Evolutionary conservation across 805 yeast genomes (phyloP).

Genomic region (Cyberlindnera amylophila): DNA sequence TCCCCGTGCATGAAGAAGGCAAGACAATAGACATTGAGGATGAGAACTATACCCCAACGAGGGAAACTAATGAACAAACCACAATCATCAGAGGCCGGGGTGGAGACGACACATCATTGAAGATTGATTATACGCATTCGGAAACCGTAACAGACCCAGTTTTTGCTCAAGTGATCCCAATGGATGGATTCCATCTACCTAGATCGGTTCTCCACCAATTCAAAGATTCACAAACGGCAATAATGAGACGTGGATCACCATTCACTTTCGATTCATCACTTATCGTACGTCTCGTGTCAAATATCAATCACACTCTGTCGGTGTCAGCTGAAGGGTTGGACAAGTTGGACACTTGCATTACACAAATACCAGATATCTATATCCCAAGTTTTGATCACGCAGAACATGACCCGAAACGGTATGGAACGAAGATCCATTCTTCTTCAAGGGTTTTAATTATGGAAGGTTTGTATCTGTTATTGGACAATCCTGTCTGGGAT

Average conservation of each 20-base stretch:
- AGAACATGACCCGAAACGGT: conserved; percentile 64
- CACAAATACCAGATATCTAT: conserved; percentile 33
- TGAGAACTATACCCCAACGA: conserved; percentile 18
- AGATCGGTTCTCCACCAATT: conserved; percentile 43
- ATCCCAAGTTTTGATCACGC: conserved; percentile 78
- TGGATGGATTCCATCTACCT: conserved; percentile 79
- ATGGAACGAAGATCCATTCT: conserved; percentile 44
- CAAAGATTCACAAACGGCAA: conserved; percentile 53
- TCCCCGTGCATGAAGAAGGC: conserved; percentile 11
- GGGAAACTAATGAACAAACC: conserved; percentile 4
- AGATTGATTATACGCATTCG: conserved; percentile 5
- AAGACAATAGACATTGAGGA: conserved; percentile 18
- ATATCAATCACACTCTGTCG: conserved; percentile 15
- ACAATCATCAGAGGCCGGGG: conserved; percentile 25
- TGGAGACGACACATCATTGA: conserved; percentile 24
- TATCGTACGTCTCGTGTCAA: conserved; percentile 12
- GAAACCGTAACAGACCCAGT: neutral
- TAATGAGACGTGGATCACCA: conserved; percentile 76
- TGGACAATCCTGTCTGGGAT: conserved; percentile 59
- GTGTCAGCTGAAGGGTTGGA: conserved; percentile 7
- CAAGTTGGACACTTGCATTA: conserved; percentile 12
- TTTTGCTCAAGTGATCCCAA: conserved; percentile 50
- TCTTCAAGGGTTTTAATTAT: conserved; percentile 53
- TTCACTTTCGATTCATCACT: conserved; percentile 63
- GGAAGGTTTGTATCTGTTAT: conserved; percentile 73